Base-by-base conservation (phyloP, 2,329 filamentous ascomycete species). In the Coniochaeta sp. region DNA sequence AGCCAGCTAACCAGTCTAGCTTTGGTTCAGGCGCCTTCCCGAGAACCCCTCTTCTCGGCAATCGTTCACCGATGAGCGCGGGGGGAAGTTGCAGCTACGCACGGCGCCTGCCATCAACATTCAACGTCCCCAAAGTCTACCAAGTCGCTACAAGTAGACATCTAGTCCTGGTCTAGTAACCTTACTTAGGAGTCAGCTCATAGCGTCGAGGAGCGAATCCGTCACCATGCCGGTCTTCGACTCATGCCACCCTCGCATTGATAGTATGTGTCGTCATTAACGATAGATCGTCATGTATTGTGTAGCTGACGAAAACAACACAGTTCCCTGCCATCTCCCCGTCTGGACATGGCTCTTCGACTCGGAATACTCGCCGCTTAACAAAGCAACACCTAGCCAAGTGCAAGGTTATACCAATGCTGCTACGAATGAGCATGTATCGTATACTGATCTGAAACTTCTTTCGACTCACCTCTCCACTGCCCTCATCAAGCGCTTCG, bases 271-370 rank as follows among this genome's bases (percentile, higher is more conserved):
- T 16, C n/a, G 16, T 5, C 5, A n/a, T 14, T 8, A 14, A 33
- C 31, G 12, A 33, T n/a, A 5, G 13, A 7, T 14, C 12, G 13
- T 33, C 6, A 14, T 33, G 4, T 33, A n/a, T 33, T 5, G 13
- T 14, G n/a, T 33, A 14, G 31, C 31, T 33, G 16, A 33, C 31
- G 16, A 33, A 33, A 33, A 5, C n/a, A n/a, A n/a, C 13, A 33
- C 51, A 81, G 78, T 82, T 4, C 79, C 80, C 10, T 70, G 69
- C 32, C 65, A 78, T 53, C 61, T 81, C 24, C 75, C 79, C 7
- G 73, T 81, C 35, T 85, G 81, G 81, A 73, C 79, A 58, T 85
- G 78, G 76, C 71, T 83, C 12, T 83, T 85, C 62, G 75, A 81
- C 57, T 77, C 76, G 1, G 61, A 71, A 4, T 75, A 76, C 57